Evolutionary conservation across 108 stramenopile species (phyloP), one percentile per base, ranked within the genome.

Genomic region (Skeletonema menzelii): DNA sequence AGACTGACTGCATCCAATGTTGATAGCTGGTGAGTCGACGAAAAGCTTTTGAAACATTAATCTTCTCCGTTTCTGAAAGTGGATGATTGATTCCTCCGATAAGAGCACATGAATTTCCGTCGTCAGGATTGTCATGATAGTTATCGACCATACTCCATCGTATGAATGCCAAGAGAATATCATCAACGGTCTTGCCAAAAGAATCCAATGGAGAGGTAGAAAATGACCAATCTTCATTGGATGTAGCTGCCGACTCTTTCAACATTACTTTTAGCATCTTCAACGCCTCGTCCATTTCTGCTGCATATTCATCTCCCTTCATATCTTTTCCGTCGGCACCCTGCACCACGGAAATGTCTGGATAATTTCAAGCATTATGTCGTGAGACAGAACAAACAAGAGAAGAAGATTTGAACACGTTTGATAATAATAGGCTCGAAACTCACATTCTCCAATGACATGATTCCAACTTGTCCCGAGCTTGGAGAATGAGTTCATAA

Each of bases 31-130:
- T 79, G n/a, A 90, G 70, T 38, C 89, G 67, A 47, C 86, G 85
- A 63, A 84, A 82, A 8, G 89, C 89, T 69, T 87, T 87, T 56
- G 87, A 88, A 3, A 87, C 87, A 72, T 90, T 90, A 4, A 84
- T 60, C 47, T 65, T 55, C 37, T 56, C 27, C 35, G 49, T 44
- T 59, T 72, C 31, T 56, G 56, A 69, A 58, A 57, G 57, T 17
- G 40, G 49, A 53, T 72, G 46, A 63, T 80, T 80, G 32, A 69
- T 69, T 40, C 72, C 79, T 46, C 79, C 79, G 14, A 73, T 60
- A 26, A 80, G 68, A 24, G 58, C 13, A 38, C 79, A 80, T 14
- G 62, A 59, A 38, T 69, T 63, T 4, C 73, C 72, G 73, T 73
- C 67, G 38, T 38, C 24, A 55, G 77, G 63, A 73, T 75, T 59